Evolutionary conservation across 2,329 filamentous ascomycete species (phyloP), one percentile per base, ranked within the genome.

Genomic region (Paracoccidioides lutzii): DNA sequence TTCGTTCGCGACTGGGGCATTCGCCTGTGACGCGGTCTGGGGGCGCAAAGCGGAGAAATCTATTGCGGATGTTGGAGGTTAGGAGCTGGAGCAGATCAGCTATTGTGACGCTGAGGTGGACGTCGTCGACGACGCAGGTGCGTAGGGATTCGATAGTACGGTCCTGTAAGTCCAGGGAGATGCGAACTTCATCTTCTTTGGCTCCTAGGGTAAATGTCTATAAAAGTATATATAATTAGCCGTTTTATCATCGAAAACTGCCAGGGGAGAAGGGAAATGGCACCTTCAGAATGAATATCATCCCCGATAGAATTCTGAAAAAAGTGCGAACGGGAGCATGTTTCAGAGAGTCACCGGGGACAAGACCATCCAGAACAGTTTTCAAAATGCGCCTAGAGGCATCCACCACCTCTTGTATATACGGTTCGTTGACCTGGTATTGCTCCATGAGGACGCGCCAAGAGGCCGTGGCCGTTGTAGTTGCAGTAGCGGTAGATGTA

Each of bases 231-330:
- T 1, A 4, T n/a, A 10, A 12, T 46, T 46, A 46, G 41, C 15
- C n/a, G 15, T n/a, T 8, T 14, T 30, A 43, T 35, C 45, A 40
- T 45, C 15, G 5, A 49, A 37, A 9, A 14, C 0, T 30, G 2
- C 5, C 1, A 15, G 2, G 32, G 33, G 33, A 22, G 37, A 10
- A 15, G 32, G n/a, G 3, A 22, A 35, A 52, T 56, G 66, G 52
- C 69, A 77, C 76, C 68, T 85, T 85, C 43, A 84, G 72, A 28
- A 83, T 75, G 59, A 84, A 83, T 62, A 84, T 83, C 64, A 82
- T 80, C 6, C 81, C 81, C 10, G 78, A 81, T 49, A 84, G 74
- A 58, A 84, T 82, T 56, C 81, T 77, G 69, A 84, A 83, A 63
- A 81, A 83, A 0, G 81, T 83, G 40, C 81, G 75, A 7, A 84